phyloP scores from a whole-genome alignment of 352 stramenopile genomes.

The Elongisporangium prolatum region DNA sequence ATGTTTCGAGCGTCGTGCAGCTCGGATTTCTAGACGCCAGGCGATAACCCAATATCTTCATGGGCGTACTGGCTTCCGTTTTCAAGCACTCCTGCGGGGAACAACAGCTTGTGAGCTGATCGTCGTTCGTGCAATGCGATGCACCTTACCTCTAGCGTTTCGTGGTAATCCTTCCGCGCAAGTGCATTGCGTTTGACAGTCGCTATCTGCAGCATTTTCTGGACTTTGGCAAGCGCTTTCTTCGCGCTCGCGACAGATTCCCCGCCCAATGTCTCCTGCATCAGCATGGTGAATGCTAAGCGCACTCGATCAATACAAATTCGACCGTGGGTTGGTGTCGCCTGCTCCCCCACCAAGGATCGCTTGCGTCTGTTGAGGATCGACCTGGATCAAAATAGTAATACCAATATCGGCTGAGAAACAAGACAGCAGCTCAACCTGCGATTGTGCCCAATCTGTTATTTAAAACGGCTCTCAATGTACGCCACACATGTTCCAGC shows the following conservation, averaged over 20 bases:
- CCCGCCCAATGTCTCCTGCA: slow-evolving; percentile 42
- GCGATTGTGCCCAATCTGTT: not conserved
- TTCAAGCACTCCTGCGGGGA: slow-evolving; percentile 54
- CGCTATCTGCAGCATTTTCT: slow-evolving; percentile 57
- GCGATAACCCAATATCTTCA: slow-evolving; percentile 74
- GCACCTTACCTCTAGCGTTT: slow-evolving; percentile 40
- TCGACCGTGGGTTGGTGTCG: not conserved
- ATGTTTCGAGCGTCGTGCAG: slow-evolving; percentile 57
- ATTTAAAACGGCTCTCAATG: no score
- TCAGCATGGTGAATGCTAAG: slow-evolving; percentile 9
- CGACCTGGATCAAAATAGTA: not conserved
- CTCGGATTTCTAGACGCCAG: slow-evolving; percentile 45
- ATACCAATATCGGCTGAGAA: not conserved
- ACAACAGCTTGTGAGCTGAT: not conserved
- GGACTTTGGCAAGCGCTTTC: slow-evolving; percentile 48
- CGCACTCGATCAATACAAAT: not conserved
- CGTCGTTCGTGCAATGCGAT: not conserved
- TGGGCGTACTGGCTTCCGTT: slow-evolving; percentile 39
- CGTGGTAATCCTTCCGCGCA: slow-evolving; percentile 51
- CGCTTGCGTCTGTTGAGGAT: not conserved
- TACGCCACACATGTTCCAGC: not conserved
- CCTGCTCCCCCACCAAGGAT: not conserved
- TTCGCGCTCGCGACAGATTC: slow-evolving; percentile 42
- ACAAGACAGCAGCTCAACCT: no score
- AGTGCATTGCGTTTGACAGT: slow-evolving; percentile 47